phyloP scores from a whole-genome alignment of 2,329 filamentous ascomycete genomes.

The Anthostomella pinea region DNA sequence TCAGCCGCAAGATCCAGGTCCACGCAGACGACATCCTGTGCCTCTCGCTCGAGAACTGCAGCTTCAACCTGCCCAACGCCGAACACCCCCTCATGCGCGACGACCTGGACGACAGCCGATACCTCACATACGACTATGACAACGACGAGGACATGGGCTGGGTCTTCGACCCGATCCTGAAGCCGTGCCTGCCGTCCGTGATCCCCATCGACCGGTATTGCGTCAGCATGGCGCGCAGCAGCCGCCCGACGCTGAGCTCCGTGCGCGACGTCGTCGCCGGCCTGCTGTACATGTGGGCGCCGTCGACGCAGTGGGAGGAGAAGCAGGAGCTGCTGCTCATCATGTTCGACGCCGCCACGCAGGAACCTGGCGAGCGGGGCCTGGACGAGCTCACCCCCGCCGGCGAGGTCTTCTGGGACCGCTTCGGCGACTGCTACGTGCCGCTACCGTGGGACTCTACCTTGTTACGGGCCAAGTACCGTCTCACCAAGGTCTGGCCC shows the following conservation, averaged over 20 bases:
- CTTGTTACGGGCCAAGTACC: conserved; percentile 5
- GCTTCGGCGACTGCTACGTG: conserved; percentile 29
- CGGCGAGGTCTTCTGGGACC: conserved; percentile 23
- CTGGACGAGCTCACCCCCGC: conserved; percentile 11
- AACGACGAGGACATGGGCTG: conserved; percentile 22
- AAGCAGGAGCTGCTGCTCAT: conserved; percentile 9
- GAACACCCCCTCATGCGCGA: too few species aligned
- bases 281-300: conserved; percentile 14
- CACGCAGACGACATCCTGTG: conserved; percentile 26
- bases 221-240: conserved; percentile 17
- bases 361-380: conserved; percentile 9
- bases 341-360: conserved; percentile 22
- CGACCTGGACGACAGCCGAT: too few species aligned
- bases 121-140: background rate
- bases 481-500: conserved; percentile 24
- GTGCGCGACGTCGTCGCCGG: conserved; percentile 12
- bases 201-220: conserved; percentile 22
- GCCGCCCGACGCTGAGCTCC: conserved; percentile 5
- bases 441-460: conserved; percentile 13
- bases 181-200: conserved; percentile 12
- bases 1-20: conserved; percentile 21
- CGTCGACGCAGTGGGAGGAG: background rate
- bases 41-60: conserved; percentile 33
- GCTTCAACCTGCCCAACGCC: conserved; percentile 31
- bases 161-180: conserved; percentile 30